A percentile compares a stretch with the other conserved stretches of the same genome.
Conservation (phyloP, 2,329 filamentous ascomycete genomes). For the Cladophialophora yegresii region DNA sequence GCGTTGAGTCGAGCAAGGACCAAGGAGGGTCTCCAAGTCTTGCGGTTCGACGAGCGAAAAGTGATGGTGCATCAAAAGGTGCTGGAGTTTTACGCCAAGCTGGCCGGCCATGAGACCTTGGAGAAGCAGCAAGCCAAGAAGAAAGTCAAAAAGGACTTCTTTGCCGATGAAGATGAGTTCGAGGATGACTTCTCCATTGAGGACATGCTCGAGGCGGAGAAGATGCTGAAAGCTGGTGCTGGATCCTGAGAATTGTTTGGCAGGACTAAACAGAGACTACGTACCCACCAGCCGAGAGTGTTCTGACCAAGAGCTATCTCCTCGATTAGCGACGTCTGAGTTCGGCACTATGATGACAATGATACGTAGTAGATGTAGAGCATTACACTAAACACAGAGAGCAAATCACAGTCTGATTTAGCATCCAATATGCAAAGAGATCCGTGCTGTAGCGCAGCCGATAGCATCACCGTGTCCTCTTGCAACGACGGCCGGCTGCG, state of each 20-base stretch:
- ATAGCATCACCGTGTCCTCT: too few relatives aligned
- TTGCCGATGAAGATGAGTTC: constrained; percentile 51
- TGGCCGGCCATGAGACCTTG: constrained; percentile 70
- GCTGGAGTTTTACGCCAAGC: constrained; percentile 77
- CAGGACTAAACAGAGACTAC: neutral
- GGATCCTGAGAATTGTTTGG: neutral
- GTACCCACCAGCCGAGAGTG: neutral
- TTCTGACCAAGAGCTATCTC: neutral
- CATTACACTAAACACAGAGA: neutral
- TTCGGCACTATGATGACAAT: neutral
- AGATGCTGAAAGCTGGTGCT: constrained; percentile 15
- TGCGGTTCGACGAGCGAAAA: constrained; percentile 83
- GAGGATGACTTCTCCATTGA: constrained; percentile 41
- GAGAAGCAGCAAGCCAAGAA: constrained; percentile 26
- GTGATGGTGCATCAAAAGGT: constrained; percentile 94
- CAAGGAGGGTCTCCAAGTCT: constrained; percentile 82
- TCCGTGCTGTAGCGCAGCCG: too few relatives aligned
- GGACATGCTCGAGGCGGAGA: constrained; percentile 30
- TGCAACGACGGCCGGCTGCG: too few relatives aligned
- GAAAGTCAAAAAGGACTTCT: constrained; percentile 36
- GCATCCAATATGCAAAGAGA: too few relatives aligned
- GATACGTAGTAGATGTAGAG: neutral
- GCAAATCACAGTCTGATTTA: neutral
- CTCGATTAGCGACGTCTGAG: neutral
- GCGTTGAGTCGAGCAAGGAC: constrained; percentile 89